These are phyloP conservation scores for Annulohypoxylon moriforme DNA, from an alignment of 495 filamentous ascomycete genomes.

Conservation along the genomic window DNA sequence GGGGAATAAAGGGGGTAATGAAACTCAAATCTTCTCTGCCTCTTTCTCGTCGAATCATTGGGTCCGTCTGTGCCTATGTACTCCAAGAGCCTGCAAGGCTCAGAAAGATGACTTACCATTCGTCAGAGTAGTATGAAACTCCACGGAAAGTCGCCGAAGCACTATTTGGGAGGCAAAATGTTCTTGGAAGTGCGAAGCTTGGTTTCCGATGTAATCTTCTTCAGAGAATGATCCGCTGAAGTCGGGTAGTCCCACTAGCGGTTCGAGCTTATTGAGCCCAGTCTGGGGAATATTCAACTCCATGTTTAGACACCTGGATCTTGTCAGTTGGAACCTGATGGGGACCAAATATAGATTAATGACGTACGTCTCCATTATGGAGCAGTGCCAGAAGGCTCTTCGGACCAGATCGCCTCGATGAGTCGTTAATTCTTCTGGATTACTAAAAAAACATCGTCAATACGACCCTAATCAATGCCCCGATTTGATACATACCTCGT, in stretches of 20 bases:
- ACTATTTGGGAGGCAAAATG: conserved; percentile 69
- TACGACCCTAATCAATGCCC: not conserved
- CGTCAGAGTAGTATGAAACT: conserved; percentile 61
- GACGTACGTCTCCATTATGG: conserved; percentile 67
- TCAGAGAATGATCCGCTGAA: conserved; percentile 60
- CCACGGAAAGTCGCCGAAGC: conserved; percentile 62
- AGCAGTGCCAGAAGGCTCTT: conserved; percentile 68
- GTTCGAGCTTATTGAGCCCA: conserved; percentile 62
- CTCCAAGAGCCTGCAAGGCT: not conserved
- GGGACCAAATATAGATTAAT: not conserved
- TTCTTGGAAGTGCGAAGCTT: conserved; percentile 64
- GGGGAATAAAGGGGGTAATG: not conserved
- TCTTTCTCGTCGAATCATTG: not conserved
- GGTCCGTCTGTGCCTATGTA: not conserved
- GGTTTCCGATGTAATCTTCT: conserved; percentile 61
- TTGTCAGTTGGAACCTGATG: conserved; percentile 10
- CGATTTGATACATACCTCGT: conserved; percentile 53
- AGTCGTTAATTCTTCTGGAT: conserved; percentile 60
- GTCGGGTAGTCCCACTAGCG: conserved; percentile 62
- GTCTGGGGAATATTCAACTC: conserved; percentile 67
- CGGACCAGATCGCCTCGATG: conserved; percentile 63
- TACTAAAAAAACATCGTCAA: conserved; percentile 48
- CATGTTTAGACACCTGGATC: conserved; percentile 59
- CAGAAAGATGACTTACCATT: conserved; percentile 53
- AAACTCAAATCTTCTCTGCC: not conserved